Evolutionary conservation across 306 rosid species (phyloP), one percentile per base, ranked within the genome.

Genomic region (Betula pendula): DNA sequence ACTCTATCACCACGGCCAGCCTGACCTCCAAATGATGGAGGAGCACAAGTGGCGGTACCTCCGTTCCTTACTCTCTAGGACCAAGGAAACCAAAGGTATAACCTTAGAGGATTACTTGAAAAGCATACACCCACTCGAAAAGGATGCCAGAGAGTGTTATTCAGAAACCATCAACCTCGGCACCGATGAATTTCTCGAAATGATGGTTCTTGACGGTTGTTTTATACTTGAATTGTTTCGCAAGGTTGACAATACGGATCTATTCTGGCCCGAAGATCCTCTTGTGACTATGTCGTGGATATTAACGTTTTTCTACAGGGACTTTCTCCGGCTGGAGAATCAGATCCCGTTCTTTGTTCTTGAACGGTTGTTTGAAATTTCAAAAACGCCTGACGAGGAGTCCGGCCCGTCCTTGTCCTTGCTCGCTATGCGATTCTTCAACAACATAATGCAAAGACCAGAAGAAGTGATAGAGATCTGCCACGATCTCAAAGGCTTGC

Each of bases 121-220:
- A 65, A 65, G 70, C 48, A 8, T 65, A 38, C 25, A 38, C 15
- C 47, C 70, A 63, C 7, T 65, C 17, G 24, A 35, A 35, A 65
- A 3, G 24, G 27, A 65, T 15, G 47, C 70, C 15, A 33, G 70
- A 65, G 47, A 65, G 47, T 35, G 70, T 35, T 86, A 86, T 62
- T 74, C 84, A 25, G 87, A 84, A 33, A 78, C 22, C 0, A 76
- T 84, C 14, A 35, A 29, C 0, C 72, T 87, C 11, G 12, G 22
- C 3, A 7, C 29, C 0, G 75, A 79, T 0, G 83, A 81, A 0
- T 84, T 87, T 45, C 6, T 76, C 3, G 85, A 76, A 56, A 70
- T 79, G 88, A 60, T 87, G 83, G 79, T 87, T 17, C 45, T 81
- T 7, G 90, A 87, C 33, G 85, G 84, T 25, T 84, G 88, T 73